These are phyloP conservation scores for Pichia nakasei DNA, from an alignment of 805 yeast species.

Conservation along the genomic window DNA sequence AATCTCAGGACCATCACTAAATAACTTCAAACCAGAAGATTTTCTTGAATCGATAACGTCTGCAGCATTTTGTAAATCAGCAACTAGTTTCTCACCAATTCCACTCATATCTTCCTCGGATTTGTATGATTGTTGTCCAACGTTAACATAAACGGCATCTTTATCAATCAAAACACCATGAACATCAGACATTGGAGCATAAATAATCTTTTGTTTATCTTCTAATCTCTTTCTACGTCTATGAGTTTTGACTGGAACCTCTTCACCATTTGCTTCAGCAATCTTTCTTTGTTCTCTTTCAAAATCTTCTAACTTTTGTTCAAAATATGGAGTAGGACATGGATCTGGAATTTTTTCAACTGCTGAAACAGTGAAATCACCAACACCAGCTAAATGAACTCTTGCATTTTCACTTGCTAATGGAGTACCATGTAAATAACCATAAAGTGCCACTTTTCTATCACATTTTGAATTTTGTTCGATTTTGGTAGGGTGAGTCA, in stretches of 20 bases:
- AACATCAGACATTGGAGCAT: slow-evolving; percentile 99
- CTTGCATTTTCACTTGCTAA: slow-evolving; percentile 57
- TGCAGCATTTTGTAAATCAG: slow-evolving; percentile 66
- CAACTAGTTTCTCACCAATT: slow-evolving; percentile 79
- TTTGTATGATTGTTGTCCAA: slow-evolving; percentile 34
- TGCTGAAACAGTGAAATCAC: slow-evolving; percentile 68
- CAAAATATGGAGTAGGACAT: slow-evolving; percentile 93
- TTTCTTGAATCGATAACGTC: slow-evolving; percentile 43
- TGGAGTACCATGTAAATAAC: slow-evolving; percentile 92
- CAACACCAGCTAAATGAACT: slow-evolving; percentile 93
- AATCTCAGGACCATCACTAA: slow-evolving; percentile 36
- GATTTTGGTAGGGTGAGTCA: slow-evolving; percentile 83
- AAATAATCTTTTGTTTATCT: slow-evolving; percentile 86
- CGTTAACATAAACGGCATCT: slow-evolving; percentile 93
- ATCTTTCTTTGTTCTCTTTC: slow-evolving; percentile 66
- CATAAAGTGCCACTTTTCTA: slow-evolving; percentile 84
- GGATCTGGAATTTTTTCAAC: slow-evolving; percentile 95
- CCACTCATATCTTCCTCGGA: slow-evolving; percentile 37
- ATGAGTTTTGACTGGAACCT: slow-evolving; percentile 34
- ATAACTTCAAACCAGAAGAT: slow-evolving; percentile 63
- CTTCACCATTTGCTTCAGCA: slow-evolving; percentile 54
- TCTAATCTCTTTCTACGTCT: slow-evolving; percentile 83
- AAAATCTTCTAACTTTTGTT: slow-evolving; percentile 73
- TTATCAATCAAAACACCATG: slow-evolving; percentile 96
- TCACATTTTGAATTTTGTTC: slow-evolving; percentile 77